phyloP scores from a whole-genome alignment of 1,139 yeast species.

The Arxiozyma slooffiae region DNA sequence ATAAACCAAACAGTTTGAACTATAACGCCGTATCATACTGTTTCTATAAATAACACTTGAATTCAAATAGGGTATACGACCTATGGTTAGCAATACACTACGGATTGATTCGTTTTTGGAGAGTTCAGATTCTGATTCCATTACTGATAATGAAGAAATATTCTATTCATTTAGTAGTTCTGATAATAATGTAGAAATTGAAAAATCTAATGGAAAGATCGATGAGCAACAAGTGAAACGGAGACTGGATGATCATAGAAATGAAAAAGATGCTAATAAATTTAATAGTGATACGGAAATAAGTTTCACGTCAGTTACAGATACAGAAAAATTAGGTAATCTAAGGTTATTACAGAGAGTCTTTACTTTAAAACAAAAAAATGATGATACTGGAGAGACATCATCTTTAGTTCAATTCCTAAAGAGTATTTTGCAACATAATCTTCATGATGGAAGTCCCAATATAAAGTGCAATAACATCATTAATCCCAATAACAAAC shows the following conservation, averaged over 20 bases:
- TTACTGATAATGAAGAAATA: neutral
- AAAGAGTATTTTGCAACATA: neutral
- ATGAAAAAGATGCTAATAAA: neutral
- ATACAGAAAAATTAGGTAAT: conserved; percentile 3
- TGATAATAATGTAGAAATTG: neutral
- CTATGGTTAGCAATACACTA: neutral
- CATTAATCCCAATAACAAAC: too few species aligned
- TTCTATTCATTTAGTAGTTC: conserved; percentile 1
- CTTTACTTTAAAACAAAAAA: neutral
- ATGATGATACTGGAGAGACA: neutral
- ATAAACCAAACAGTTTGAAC: neutral
- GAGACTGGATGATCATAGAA: neutral
- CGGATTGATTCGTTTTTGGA: conserved; percentile 17
- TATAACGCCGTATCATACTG: too few species aligned
- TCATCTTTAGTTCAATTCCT: neutral
- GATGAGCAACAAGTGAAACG: neutral
- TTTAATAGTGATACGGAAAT: neutral
- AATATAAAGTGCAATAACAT: too few species aligned
- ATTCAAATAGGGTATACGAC: neutral
- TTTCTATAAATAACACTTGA: too few species aligned
- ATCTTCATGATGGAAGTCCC: neutral
- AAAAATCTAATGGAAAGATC: neutral
- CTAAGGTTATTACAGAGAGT: conserved; percentile 1
- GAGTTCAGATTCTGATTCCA: conserved; percentile 10
- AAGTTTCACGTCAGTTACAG: conserved; percentile 1